phyloP scores from a whole-genome alignment of 139 green algal genomes.

The Trebouxia sp. region DNA sequence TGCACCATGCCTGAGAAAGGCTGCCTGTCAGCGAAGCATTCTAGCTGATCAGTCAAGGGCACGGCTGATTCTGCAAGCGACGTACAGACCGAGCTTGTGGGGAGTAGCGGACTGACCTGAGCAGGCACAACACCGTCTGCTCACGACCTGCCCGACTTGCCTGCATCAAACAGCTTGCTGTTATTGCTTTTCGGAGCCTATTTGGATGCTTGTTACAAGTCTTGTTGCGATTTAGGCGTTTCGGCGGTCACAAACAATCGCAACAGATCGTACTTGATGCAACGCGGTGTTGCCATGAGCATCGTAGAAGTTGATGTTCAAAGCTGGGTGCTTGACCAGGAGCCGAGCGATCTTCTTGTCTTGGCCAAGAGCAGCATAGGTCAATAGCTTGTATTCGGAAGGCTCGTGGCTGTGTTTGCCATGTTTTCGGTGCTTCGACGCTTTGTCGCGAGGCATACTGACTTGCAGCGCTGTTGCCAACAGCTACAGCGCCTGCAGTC shows the following conservation, averaged over 20 bases:
- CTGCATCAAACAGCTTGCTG: not conserved
- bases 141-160: not conserved
- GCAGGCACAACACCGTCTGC: not conserved
- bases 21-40: not conserved
- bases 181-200: not conserved
- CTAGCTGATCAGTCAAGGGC: too few relatives aligned
- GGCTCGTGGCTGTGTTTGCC: not conserved
- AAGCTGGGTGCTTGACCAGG: not conserved
- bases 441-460: too few relatives aligned
- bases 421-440: not conserved
- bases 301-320: conserved; percentile 21
- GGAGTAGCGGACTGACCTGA: conserved; percentile 14
- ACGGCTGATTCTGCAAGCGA: too few relatives aligned
- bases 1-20: conserved; percentile 2
- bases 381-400: not conserved
- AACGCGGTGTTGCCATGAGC: conserved; percentile 11
- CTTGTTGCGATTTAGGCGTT: too few relatives aligned
- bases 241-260: too few relatives aligned
- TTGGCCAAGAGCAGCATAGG: conserved; percentile 14
- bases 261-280: too few relatives aligned
- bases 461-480: too few relatives aligned
- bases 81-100: too few relatives aligned
- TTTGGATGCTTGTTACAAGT: too few relatives aligned
- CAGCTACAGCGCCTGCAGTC: too few relatives aligned
- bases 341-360: not conserved